Evolutionary conservation across 768 basidiomycete genomes (phyloP), one percentile per base, ranked within the genome.

Genomic region (Suillus occidentalis): DNA sequence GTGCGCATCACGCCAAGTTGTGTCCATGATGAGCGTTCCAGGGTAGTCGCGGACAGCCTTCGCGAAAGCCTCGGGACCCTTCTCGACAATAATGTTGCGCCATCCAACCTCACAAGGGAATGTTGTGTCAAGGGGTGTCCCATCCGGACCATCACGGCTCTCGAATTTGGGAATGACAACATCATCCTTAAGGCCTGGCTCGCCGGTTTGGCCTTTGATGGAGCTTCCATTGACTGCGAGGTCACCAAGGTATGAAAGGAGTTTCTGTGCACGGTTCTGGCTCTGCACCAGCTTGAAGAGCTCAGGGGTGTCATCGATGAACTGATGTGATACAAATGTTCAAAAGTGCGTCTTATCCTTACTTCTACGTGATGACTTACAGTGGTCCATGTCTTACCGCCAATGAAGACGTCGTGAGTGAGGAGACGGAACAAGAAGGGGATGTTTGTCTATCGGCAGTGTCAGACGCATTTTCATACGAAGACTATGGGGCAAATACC

Each of bases 221-320:
- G 92, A 92, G 73, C 93, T 96, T 61, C 97, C 97, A 72, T 99
- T 99, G 80, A 99, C 97, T 60, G 94, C 93, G 50, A 99, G 85
- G 76, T 99, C 97, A 67, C 97, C 97, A 42, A 99, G 90, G 79
- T 99, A 99, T 7, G 95, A 91, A 55, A 99, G 85, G 62, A 99
- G 81, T 77, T 99, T 99, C 79, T 98, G 96, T 4, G 97, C 97
- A 79, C 97, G 92, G 80, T 99, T 99, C 79, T 96, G 96, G 70
- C 91, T 95, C 72, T 94, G 92, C 8, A 99, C 96, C 63, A 99
- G 88, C 79, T 96, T 97, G 89, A 99, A 99, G 67, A 99, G 87
- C 74, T 98, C 95, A n/a, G 95, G 96, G 1, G 97, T 98, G 78
- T 99, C 97, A 73, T 99, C 97, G 78, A 99, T 99, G 84, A 99